Conservation (phyloP, 352 stramenopile species). For the Phytophthora meadii region DNA sequence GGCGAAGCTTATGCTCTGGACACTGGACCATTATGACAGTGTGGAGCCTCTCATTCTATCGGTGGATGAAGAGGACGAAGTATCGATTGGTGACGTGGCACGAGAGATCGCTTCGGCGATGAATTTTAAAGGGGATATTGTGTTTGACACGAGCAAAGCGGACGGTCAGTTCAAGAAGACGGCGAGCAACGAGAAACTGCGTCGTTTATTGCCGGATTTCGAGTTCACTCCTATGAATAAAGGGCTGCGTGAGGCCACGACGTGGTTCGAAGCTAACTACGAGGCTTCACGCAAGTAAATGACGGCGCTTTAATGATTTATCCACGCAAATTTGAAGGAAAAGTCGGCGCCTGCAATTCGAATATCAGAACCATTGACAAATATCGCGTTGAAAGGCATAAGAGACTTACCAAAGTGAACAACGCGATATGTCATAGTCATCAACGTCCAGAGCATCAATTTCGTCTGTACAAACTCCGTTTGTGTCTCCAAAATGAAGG, state of each 20-base stretch:
- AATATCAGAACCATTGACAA: too few species aligned
- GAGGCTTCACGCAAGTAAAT: slow-evolving; percentile 49
- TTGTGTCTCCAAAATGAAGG: too few species aligned
- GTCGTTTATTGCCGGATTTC: slow-evolving; percentile 87
- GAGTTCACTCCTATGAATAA: slow-evolving; percentile 95
- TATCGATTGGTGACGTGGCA: slow-evolving; percentile 96
- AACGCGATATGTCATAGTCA: too few species aligned
- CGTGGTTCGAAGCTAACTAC: slow-evolving; percentile 66
- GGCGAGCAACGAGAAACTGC: slow-evolving; percentile 96
- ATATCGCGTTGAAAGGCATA: too few species aligned
- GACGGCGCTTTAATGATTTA: too few species aligned
- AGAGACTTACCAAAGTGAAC: too few species aligned
- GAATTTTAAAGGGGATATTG: slow-evolving; percentile 81
- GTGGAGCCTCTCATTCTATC: slow-evolving; percentile 97
- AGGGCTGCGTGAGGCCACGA: slow-evolving; percentile 63
- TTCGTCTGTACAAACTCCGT: too few species aligned
- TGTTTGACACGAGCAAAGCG: slow-evolving; percentile 94
- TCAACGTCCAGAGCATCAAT: too few species aligned
- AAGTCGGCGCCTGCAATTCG: too few species aligned
- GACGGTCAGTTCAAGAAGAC: slow-evolving; percentile 99
- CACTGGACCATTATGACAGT: slow-evolving; percentile 76
- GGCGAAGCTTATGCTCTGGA: slow-evolving; percentile 93
- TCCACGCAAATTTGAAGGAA: too few species aligned
- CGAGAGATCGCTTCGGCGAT: slow-evolving; percentile 78
- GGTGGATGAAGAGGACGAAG: slow-evolving; percentile 94